phyloP scores from a whole-genome alignment of 306 rosid genomes.

The Fagus sylvatica region DNA sequence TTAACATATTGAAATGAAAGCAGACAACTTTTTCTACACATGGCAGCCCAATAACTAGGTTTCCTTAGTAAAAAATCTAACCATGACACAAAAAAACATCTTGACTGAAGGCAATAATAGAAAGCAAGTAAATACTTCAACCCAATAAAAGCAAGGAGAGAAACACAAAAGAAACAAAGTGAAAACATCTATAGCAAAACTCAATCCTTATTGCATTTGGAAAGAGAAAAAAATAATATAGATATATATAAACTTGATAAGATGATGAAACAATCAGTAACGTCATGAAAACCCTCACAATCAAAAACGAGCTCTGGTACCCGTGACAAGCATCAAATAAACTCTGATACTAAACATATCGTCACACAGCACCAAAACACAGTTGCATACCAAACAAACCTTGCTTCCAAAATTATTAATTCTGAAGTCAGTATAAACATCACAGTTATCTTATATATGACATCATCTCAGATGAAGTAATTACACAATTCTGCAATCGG shows the following conservation, averaged over 20 bases:
- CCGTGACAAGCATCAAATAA: not conserved
- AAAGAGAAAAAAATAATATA: not conserved
- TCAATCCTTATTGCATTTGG: not conserved
- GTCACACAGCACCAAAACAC: not conserved
- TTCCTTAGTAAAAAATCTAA: not conserved
- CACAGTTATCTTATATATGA: not conserved
- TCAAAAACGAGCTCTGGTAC: too few relatives aligned
- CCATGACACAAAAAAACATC: not conserved
- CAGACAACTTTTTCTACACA: not conserved
- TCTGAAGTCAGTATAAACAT: too few relatives aligned
- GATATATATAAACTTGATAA: too few relatives aligned
- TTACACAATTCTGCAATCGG: not conserved
- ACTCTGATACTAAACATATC: not conserved
- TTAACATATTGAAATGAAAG: not conserved
- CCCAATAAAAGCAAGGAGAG: not conserved
- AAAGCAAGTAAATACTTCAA: not conserved
- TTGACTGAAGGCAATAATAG: not conserved
- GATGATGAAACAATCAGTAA: not conserved
- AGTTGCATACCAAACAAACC: too few relatives aligned
- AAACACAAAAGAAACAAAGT: not conserved
- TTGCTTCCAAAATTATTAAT: too few relatives aligned
- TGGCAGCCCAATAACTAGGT: not conserved
- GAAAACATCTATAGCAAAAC: not conserved
- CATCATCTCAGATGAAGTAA: not conserved
- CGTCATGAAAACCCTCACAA: not conserved